Percentiles rank a stretch among this genome's conserved stretches.
phyloP scores from a whole-genome alignment of 768 basidiomycete genomes.

The Clavaria fumosa region DNA sequence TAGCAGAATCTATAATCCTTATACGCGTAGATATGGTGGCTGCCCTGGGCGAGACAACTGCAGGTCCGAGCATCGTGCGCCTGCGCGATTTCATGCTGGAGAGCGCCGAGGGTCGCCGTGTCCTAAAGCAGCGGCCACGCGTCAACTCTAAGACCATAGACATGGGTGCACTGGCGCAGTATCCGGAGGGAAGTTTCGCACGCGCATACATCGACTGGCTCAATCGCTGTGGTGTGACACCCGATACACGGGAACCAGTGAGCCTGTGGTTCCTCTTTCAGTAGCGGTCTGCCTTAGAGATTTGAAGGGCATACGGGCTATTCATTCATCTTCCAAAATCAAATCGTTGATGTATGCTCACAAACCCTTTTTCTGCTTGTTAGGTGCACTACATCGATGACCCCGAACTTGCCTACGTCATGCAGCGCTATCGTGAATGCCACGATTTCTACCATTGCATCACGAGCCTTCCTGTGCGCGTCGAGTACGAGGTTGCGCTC shows the following conservation, averaged over 20 bases:
- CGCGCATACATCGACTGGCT: slow-evolving; percentile 83
- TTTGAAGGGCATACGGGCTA: too few relatives aligned
- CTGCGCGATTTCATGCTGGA: slow-evolving; percentile 66
- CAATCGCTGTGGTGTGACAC: slow-evolving; percentile 72
- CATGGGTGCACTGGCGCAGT: slow-evolving; percentile 44
- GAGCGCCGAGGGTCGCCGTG: slow-evolving; percentile 66
- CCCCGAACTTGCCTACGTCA: slow-evolving; percentile 91
- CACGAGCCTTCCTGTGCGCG: slow-evolving; percentile 74
- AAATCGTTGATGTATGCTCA: not conserved
- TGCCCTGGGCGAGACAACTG: slow-evolving; percentile 85
- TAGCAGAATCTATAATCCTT: not conserved
- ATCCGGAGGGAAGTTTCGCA: slow-evolving; percentile 75
- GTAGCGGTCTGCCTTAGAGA: too few relatives aligned
- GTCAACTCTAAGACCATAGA: slow-evolving; percentile 66
- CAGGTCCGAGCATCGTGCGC: slow-evolving; percentile 58
- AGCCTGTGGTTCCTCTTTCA: slow-evolving; percentile 7
- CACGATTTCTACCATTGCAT: slow-evolving; percentile 97
- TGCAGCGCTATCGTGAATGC: slow-evolving; percentile 95
- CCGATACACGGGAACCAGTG: slow-evolving; percentile 87
- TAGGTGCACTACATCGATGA: slow-evolving; percentile 93
- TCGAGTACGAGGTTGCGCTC: slow-evolving; percentile 83
- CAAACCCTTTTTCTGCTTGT: not conserved
- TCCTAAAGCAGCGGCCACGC: slow-evolving; percentile 72
- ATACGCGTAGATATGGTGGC: slow-evolving; percentile 74
- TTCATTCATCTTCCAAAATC: too few relatives aligned